Percentiles rank a stretch among this genome's conserved stretches.
Evolutionary conservation across 805 yeast genomes (phyloP).

Genomic region (Pichia pseudocactophila): DNA sequence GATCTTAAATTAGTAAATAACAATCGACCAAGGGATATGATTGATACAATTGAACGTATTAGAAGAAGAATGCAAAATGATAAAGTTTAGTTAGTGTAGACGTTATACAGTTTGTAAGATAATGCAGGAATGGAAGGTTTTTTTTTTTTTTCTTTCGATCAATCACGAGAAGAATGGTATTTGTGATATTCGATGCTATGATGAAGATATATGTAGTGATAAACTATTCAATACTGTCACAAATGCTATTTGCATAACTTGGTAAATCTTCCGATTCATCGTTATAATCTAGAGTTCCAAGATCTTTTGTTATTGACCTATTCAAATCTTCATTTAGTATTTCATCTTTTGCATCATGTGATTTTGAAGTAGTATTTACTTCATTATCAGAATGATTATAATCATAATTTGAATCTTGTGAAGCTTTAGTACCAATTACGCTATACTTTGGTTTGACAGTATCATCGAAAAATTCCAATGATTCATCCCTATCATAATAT

Average conservation of each 20-base stretch:
- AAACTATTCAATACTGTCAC: slow-evolving; percentile 21
- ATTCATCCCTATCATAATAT: slow-evolving; percentile 52
- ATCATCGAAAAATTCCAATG: slow-evolving; percentile 20
- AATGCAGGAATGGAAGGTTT: too few species aligned
- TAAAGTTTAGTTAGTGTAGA: background rate
- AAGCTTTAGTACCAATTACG: slow-evolving; percentile 31
- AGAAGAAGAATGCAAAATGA: background rate
- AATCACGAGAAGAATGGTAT: too few species aligned
- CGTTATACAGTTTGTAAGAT: too few species aligned
- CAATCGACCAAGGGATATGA: background rate
- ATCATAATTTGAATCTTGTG: slow-evolving; percentile 26
- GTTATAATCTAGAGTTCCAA: slow-evolving; percentile 13
- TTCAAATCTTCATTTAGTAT: background rate
- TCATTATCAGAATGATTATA: slow-evolving; percentile 28
- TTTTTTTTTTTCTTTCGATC: too few species aligned
- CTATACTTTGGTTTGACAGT: slow-evolving; percentile 19
- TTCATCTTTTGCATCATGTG: background rate
- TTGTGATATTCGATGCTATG: background rate
- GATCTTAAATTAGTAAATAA: too few species aligned
- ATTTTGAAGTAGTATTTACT: slow-evolving; percentile 7
- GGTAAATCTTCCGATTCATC: slow-evolving; percentile 23
- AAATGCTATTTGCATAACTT: slow-evolving; percentile 25
- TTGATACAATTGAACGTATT: background rate
- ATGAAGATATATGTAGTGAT: background rate
- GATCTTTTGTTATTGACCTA: slow-evolving; percentile 4